Evolutionary conservation across 2,329 filamentous ascomycete species (phyloP).

Genomic region (Pezicula radicicola): DNA sequence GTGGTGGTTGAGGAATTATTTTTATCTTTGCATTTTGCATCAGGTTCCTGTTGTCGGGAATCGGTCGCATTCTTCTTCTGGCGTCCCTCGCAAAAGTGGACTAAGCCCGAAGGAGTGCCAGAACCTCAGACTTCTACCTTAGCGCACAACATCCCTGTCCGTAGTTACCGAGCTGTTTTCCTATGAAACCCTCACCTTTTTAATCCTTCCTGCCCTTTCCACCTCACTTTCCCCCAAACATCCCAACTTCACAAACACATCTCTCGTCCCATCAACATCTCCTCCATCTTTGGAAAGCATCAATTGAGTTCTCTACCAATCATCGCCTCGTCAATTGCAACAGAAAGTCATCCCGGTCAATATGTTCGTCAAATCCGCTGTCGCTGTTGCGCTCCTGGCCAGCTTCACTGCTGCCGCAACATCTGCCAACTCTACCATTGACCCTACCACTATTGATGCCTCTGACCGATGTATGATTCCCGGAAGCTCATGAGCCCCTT

Average conservation of each 20-base stretch:
- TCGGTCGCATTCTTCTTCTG: no score
- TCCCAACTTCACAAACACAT: not conserved
- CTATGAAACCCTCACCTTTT: not conserved
- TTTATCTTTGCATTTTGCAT: no score
- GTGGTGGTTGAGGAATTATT: no score
- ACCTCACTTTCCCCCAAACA: not conserved
- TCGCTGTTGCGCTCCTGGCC: slow-evolving; percentile 24
- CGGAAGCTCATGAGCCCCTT: not conserved
- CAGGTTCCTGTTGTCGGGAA: no score
- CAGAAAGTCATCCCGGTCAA: slow-evolving; percentile 7
- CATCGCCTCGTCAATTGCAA: not conserved
- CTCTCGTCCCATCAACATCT: not conserved
- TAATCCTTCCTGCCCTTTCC: not conserved
- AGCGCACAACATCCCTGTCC: not conserved
- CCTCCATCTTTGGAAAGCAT: not conserved
- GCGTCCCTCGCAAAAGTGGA: no score
- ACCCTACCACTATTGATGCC: slow-evolving; percentile 13
- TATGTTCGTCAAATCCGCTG: slow-evolving; percentile 25
- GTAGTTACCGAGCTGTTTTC: not conserved
- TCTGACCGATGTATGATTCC: slow-evolving; percentile 18
- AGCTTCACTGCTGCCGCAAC: slow-evolving; percentile 19
- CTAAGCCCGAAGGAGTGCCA: no score
- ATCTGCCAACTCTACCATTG: slow-evolving; percentile 21
- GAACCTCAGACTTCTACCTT: no score
- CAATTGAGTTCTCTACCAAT: not conserved